phyloP scores from a whole-genome alignment of 1,284 basidiomycete species.

The Schizophyllum amplum region DNA sequence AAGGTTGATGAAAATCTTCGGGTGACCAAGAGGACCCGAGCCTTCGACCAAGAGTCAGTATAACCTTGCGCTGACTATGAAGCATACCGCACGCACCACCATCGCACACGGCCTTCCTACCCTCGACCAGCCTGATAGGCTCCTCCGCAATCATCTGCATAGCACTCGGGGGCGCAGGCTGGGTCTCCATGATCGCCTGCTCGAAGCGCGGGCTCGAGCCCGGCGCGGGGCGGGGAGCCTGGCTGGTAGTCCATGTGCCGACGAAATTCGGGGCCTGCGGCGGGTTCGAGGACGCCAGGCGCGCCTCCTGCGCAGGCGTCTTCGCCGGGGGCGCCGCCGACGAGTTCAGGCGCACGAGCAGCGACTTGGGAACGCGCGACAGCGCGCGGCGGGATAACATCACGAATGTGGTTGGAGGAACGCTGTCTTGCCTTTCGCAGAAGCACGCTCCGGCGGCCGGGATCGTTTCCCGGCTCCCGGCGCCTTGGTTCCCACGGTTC shows the following conservation, averaged over 20 bases:
- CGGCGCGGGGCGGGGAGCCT: conserved; percentile 50
- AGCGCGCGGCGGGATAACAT: no score
- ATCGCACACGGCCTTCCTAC: conserved; percentile 84
- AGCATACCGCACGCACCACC: conserved; percentile 62
- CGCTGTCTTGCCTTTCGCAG: no score
- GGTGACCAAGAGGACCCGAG: conserved; percentile 93
- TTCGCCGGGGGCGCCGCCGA: conserved; percentile 26
- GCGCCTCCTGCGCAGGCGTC: conserved; percentile 15
- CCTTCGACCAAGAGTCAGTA: conserved; percentile 42
- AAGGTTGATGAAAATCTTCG: conserved; percentile 94
- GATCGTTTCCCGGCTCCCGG: no score
- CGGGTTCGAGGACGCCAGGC: conserved; percentile 17
- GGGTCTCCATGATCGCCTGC: conserved; percentile 79
- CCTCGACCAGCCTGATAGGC: conserved; percentile 75
- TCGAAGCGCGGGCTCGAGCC: conserved; percentile 78
- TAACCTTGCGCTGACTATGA: not conserved
- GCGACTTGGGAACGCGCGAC: no score
- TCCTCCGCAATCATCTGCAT: conserved; percentile 86
- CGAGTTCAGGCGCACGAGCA: conserved; percentile 11
- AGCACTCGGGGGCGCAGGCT: conserved; percentile 87
- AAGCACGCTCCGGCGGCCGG: no score
- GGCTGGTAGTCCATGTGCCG: conserved; percentile 71
- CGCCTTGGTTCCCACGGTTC: no score
- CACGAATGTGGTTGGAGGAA: no score
- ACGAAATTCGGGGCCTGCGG: conserved; percentile 77